Conservation (phyloP, 2,329 filamentous ascomycete genomes). For the Chaetomiaceae sp. region DNA sequence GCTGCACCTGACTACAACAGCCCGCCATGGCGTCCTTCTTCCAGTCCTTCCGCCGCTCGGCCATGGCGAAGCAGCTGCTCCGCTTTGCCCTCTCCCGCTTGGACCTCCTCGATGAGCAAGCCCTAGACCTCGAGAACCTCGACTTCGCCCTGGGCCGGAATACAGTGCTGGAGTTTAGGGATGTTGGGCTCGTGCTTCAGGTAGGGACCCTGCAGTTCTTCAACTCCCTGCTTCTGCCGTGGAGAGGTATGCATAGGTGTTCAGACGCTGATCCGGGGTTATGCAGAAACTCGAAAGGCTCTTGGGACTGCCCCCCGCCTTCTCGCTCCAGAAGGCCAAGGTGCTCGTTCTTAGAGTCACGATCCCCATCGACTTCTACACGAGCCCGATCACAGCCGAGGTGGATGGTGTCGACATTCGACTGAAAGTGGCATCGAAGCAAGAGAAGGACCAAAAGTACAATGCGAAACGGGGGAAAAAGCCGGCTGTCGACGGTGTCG, state of each 20-base stretch:
- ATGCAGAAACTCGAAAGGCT: conserved; percentile 71
- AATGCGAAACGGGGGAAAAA: conserved; percentile 24
- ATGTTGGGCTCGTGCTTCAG: conserved; percentile 77
- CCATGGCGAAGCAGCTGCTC: conserved; percentile 83
- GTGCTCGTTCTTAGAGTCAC: conserved; percentile 74
- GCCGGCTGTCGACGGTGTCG: conserved; percentile 32
- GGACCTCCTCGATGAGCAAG: conserved; percentile 83
- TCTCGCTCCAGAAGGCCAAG: conserved; percentile 69
- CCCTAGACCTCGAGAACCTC: conserved; percentile 78
- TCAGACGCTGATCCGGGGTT: conserved; percentile 19
- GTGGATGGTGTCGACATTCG: conserved; percentile 75
- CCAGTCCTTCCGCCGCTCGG: conserved; percentile 59
- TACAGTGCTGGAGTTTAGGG: conserved; percentile 77
- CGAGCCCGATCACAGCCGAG: conserved; percentile 76
- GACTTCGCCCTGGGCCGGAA: conserved; percentile 78
- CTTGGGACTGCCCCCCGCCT: conserved; percentile 67
- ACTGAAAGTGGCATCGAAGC: conserved; percentile 48
- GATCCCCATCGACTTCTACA: conserved; percentile 83
- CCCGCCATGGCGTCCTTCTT: conserved; percentile 66
- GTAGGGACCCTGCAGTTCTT: conserved; percentile 41
- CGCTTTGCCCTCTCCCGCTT: conserved; percentile 79
- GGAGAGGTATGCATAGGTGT: not conserved
- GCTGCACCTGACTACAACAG: conserved; percentile 1
- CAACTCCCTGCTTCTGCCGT: conserved; percentile 5
- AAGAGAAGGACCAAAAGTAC: conserved; percentile 31